Conservation (phyloP, 2,329 filamentous ascomycete species). For the Cladosporium sp. region DNA sequence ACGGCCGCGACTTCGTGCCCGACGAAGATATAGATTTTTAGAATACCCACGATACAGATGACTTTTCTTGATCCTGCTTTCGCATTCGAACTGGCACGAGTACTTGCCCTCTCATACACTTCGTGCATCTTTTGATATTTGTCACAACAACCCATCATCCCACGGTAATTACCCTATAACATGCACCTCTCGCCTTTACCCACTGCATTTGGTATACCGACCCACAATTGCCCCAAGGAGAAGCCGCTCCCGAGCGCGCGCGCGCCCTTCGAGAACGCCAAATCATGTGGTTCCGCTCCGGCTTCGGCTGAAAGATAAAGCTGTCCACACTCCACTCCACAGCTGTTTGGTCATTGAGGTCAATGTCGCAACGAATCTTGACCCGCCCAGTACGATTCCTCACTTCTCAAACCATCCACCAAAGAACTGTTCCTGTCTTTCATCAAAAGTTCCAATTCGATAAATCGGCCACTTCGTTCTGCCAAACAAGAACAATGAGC, state of each 20-base stretch:
- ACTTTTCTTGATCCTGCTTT: background rate
- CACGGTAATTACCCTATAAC: slow-evolving; percentile 4
- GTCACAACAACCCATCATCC: background rate
- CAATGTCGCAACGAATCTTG: slow-evolving; percentile 16
- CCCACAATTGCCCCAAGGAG: slow-evolving; percentile 17
- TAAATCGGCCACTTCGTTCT: slow-evolving; percentile 3
- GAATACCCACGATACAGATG: slow-evolving; percentile 14
- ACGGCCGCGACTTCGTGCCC: slow-evolving; percentile 9
- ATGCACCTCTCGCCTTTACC: slow-evolving; percentile 9
- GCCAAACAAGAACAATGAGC: slow-evolving; percentile 38
- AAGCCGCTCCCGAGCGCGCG: slow-evolving; percentile 12
- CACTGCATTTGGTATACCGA: slow-evolving; percentile 15
- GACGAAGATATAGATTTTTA: slow-evolving; percentile 17
- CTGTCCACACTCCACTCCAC: slow-evolving; percentile 1
- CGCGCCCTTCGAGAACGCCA: slow-evolving; percentile 1
- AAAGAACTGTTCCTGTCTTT: background rate
- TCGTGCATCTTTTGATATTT: background rate
- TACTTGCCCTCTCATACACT: no score
- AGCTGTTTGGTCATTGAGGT: background rate
- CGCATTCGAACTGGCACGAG: background rate
- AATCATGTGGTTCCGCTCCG: slow-evolving; percentile 14
- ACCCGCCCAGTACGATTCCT: slow-evolving; percentile 2
- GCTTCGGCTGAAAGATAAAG: slow-evolving; percentile 19
- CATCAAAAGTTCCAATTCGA: slow-evolving; percentile 1
- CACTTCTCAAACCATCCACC: background rate